Conservation (phyloP, 371 early-diverging fungal species). For the Lichtheimia hyalospora region DNA sequence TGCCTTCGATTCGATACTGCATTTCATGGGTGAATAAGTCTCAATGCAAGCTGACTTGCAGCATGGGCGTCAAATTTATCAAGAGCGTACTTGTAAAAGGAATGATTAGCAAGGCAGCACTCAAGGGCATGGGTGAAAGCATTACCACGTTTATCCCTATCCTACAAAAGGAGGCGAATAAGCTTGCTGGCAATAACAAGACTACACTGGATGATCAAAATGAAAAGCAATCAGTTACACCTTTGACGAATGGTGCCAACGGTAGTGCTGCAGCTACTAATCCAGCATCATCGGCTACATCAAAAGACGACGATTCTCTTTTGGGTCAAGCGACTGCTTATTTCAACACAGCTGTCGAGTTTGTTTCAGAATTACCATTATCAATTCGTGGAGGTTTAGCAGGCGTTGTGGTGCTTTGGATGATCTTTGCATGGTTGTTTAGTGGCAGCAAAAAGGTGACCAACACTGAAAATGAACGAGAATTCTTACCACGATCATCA, state of each 20-base stretch:
- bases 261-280: neutral
- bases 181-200: neutral
- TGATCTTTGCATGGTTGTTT: constrained; percentile 19
- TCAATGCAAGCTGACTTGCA: constrained; percentile 47
- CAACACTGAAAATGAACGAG: constrained; percentile 17
- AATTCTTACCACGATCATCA: constrained; percentile 5
- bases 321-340: neutral
- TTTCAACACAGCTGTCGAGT: constrained; percentile 11
- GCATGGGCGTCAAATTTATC: constrained; percentile 55
- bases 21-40: constrained; percentile 49
- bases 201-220: neutral
- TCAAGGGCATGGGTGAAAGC: constrained; percentile 44
- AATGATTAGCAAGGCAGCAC: constrained; percentile 43
- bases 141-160: constrained; percentile 29
- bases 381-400: constrained; percentile 13
- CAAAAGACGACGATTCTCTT: neutral
- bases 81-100: constrained; percentile 58
- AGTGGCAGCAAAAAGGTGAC: constrained; percentile 2
- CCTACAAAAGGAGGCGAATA: constrained; percentile 22
- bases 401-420: constrained; percentile 16
- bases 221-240: neutral
- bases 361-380: constrained; percentile 23
- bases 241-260: neutral
- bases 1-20: constrained; percentile 57
- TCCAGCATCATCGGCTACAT: constrained; percentile 1